A percentile compares a stretch with the other conserved stretches of the same genome.
phyloP scores from a whole-genome alignment of 148 eudicot species.

The Limonium bicolor region DNA sequence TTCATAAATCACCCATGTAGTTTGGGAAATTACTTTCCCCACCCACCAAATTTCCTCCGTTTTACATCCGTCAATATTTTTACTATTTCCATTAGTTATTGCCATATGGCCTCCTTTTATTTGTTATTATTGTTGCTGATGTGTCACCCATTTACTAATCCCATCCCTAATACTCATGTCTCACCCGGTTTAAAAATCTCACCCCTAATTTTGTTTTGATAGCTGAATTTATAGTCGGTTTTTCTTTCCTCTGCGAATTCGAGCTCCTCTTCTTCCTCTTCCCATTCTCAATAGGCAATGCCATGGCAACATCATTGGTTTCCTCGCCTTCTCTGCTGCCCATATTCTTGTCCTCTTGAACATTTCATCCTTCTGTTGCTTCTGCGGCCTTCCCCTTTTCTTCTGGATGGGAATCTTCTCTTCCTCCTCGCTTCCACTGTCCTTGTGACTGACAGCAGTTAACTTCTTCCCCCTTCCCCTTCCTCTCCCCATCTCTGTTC shows the following conservation, averaged over 20 bases:
- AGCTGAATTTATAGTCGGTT: too few species aligned
- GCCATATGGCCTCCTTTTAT: too few species aligned
- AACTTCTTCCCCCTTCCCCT: slow-evolving; percentile 73
- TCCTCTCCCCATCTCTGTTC: slow-evolving; percentile 89
- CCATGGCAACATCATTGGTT: neutral
- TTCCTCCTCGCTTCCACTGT: slow-evolving; percentile 66
- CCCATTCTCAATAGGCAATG: slow-evolving; percentile 2
- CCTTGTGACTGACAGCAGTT: slow-evolving; percentile 36
- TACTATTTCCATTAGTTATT: too few species aligned
- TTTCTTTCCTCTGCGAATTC: slow-evolving; percentile 2
- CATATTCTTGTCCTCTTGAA: neutral
- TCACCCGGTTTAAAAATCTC: too few species aligned
- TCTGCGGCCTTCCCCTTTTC: slow-evolving; percentile 83
- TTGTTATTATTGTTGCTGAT: too few species aligned
- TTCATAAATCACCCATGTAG: too few species aligned
- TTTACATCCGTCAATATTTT: too few species aligned
- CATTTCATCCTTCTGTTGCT: slow-evolving; percentile 39
- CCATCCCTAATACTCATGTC: too few species aligned
- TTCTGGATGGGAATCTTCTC: slow-evolving; percentile 73
- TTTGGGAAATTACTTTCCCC: too few species aligned
- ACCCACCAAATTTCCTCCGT: too few species aligned
- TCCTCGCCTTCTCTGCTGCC: slow-evolving; percentile 1
- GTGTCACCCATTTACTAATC: too few species aligned
- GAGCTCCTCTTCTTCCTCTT: slow-evolving; percentile 11
- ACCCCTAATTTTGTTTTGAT: too few species aligned